Evolutionary conservation across 805 yeast genomes (phyloP).

Genomic region (Candida sithepensis): DNA sequence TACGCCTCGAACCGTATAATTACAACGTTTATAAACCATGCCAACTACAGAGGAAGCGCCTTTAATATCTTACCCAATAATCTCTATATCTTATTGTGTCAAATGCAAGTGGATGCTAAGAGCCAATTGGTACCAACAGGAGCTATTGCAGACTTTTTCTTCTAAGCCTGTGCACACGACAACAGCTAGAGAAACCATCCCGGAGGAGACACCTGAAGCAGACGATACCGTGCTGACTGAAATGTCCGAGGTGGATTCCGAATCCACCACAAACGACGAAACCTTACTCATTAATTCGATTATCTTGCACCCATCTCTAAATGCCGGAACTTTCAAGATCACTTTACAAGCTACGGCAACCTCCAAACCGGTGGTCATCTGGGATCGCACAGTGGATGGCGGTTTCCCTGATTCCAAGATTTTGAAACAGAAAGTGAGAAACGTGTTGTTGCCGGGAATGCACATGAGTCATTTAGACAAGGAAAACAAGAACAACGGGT

Average conservation of each 20-base stretch:
- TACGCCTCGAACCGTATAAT: not conserved
- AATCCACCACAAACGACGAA: too few relatives aligned
- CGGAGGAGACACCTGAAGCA: not conserved
- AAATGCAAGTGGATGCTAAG: conserved; percentile 86
- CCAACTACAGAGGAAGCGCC: not conserved
- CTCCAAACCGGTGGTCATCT: conserved; percentile 37
- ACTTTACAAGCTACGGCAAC: conserved; percentile 35
- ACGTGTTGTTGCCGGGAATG: conserved; percentile 50
- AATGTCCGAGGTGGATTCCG: too few relatives aligned
- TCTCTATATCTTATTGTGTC: conserved; percentile 72
- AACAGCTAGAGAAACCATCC: too few relatives aligned
- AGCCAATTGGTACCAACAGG: conserved; percentile 86
- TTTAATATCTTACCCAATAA: conserved; percentile 45
- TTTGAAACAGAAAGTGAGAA: conserved; percentile 64
- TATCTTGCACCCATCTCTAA: conserved; percentile 41
- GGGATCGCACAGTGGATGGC: conserved; percentile 60
- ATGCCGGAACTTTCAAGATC: conserved; percentile 59
- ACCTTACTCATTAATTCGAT: conserved; percentile 48
- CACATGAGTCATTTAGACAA: conserved; percentile 65
- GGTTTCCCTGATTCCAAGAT: conserved; percentile 89
- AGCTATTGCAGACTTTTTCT: conserved; percentile 73
- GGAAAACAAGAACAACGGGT: conserved; percentile 22
- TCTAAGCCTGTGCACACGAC: conserved; percentile 14
- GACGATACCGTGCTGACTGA: too few relatives aligned
- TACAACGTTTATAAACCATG: too few relatives aligned